Conservation (phyloP, 2,329 filamentous ascomycete genomes). For the Albophoma yamanashiensis region DNA sequence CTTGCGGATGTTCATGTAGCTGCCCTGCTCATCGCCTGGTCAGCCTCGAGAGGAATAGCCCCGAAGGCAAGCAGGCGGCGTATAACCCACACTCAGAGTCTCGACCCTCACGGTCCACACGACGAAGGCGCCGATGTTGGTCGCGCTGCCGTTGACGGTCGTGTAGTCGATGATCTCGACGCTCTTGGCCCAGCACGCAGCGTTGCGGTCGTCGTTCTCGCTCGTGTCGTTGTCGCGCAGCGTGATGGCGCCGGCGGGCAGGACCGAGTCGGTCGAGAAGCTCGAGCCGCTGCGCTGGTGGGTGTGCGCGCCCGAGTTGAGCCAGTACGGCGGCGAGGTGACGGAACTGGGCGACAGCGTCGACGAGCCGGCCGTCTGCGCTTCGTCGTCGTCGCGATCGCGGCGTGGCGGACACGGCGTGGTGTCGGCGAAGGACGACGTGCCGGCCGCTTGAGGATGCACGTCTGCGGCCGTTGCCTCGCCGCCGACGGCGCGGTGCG, state of each 20-base stretch:
- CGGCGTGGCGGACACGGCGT: background rate
- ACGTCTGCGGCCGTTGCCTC: background rate
- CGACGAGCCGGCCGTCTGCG: conserved; percentile 5
- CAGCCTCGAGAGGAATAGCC: background rate
- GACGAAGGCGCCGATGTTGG: conserved; percentile 74
- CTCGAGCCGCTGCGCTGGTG: conserved; percentile 30
- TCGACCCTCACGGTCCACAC: conserved; percentile 88
- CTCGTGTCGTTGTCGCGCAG: conserved; percentile 51
- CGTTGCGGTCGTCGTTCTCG: conserved; percentile 38
- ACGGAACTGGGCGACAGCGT: conserved; percentile 17
- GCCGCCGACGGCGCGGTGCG: conserved; percentile 8
- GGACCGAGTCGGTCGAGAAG: conserved; percentile 36
- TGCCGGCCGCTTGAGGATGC: background rate
- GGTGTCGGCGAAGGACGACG: background rate
- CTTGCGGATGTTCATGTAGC: conserved; percentile 52
- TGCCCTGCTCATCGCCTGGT: conserved; percentile 31
- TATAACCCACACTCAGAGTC: conserved; percentile 60
- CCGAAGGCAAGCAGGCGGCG: too few species aligned
- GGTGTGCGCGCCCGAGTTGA: conserved; percentile 13
- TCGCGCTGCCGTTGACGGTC: conserved; percentile 44
- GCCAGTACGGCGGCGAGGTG: conserved; percentile 35
- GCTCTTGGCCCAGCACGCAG: conserved; percentile 54
- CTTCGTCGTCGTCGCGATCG: conserved; percentile 4
- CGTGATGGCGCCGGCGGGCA: conserved; percentile 45
- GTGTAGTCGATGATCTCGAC: conserved; percentile 49